Base-by-base conservation (phyloP, 2,329 filamentous ascomycete species). In the Tolypocladium inflatum region DNA sequence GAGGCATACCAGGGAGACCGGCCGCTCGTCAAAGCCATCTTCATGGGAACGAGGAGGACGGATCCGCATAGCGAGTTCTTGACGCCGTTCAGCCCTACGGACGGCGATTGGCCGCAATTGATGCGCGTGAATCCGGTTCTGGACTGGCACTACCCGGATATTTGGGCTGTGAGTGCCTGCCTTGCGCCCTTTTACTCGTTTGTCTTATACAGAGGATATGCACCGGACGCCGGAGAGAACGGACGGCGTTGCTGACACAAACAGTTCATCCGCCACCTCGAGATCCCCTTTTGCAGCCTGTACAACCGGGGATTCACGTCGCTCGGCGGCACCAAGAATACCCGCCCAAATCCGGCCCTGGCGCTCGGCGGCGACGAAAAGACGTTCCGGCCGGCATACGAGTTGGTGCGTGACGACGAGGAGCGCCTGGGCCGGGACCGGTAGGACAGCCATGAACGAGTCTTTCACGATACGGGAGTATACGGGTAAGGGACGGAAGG, bases 131-230 rank as follows among this genome's bases (percentile, higher is more conserved):
- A 99, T 73, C 93, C 94, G 0, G 89, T 99, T 11, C 92, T 99
- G 68, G 94, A 99, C 73, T 99, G 94, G 94, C 90, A 94, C 71
- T 96, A 97, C 72, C 83, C 85, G 13, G 93, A 97, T 71, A 93
- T 97, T 57, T 97, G 94, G 94, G 84, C 86, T 21, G 91, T 95
- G 68, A 78, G 90, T 80, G 23, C 0, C 37, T 21, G 8, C 4
- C 21, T 7, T 21, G 19, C 19, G 13, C 6, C 41, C 8, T 19
- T 37, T 3, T 17, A 2, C 19, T 7, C 26, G 19, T n/a, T 5
- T 48, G 10, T 2, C 7, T 35, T 17, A 13, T 4, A 2, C 26
- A 9, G 26, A 5, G 45, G 23, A 21, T 30, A 17, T 9, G 19
- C 43, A 17, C 23, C 8, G n/a, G 17, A 8, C 19, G 17, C 45